These are phyloP conservation scores for Striga hermonthica DNA, from an alignment of 305 asterid species.

Conservation along the genomic window DNA sequence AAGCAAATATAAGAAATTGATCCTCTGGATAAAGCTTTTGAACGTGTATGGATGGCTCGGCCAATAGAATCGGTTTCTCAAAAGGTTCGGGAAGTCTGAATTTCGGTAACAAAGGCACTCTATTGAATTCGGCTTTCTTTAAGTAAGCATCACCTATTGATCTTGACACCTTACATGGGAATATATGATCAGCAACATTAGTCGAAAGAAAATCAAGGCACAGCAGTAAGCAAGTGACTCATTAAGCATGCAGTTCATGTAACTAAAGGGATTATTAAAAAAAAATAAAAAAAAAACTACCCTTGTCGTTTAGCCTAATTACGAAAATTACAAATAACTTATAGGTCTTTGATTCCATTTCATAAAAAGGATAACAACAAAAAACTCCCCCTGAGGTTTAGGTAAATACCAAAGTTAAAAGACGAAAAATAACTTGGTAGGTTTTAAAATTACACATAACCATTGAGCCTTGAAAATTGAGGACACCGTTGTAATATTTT, in stretches of 20 bases:
- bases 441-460: no score
- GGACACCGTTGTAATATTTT: no score
- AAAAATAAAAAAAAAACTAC: neutral
- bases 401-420: no score
- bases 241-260: neutral
- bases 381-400: no score
- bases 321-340: neutral
- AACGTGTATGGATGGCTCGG: constrained; percentile 63
- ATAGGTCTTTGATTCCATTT: neutral
- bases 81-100: constrained; percentile 56
- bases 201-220: neutral
- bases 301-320: neutral
- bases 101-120: constrained; percentile 58
- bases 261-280: neutral
- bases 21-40: constrained; percentile 58
- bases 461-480: no score
- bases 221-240: neutral
- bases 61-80: constrained; percentile 59
- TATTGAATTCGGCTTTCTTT: constrained; percentile 66
- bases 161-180: constrained; percentile 58
- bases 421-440: no score
- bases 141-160: constrained; percentile 81
- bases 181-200: constrained; percentile 24
- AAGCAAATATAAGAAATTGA: constrained; percentile 72
- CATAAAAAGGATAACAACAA: no score